Base-by-base conservation (phyloP, 192 early-diverging fungal species). In the Dissophora ornata region DNA sequence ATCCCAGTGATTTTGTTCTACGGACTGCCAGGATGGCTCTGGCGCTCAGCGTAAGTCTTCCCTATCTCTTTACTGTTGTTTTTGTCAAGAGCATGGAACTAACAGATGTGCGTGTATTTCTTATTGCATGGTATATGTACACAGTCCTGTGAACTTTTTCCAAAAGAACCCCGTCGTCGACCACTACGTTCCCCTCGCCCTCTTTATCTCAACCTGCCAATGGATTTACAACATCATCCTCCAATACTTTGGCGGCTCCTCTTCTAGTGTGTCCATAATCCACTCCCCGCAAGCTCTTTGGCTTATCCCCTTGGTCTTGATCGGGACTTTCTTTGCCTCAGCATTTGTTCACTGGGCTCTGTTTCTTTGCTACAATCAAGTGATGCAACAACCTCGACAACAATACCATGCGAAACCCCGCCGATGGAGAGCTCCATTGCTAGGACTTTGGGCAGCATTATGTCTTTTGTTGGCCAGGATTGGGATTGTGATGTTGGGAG, bases 111-210 rank as follows among this genome's bases (percentile, higher is more conserved):
- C n/a, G n/a, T n/a, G n/a, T n/a, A n/a, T 62, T 24, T 32, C 9
- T 22, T n/a, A 7, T 13, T 29, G 46, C 46, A 4, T 47, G 18
- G 2, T 21, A 18, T 8, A 28, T 52, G 50, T 22, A 22, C n/a
- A 67, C 25, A 77, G 73, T 1, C 73, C 73, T 0, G 73, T 77
- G 64, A 77, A 77, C 46, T 77, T 77, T 57, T 77, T 77, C 28
- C 73, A 77, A 67, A 77, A 77, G 53, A 77, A 57, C 33, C 73
- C 73, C 4, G 65, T 77, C 30, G 73, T 77, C 16, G 73, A 77
- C 36, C 73, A 77, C 32, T 77, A 67, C 13, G 73, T 77, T 8
- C 73, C 73, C 10, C 32, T 77, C n/a, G 73, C 73, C 4, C 53
- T 77, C 16, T 77, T 77, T n/a, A 62, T 77, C 8, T 77, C 73